phyloP scores from a whole-genome alignment of 352 stramenopile species.

The Peronospora destructor region DNA sequence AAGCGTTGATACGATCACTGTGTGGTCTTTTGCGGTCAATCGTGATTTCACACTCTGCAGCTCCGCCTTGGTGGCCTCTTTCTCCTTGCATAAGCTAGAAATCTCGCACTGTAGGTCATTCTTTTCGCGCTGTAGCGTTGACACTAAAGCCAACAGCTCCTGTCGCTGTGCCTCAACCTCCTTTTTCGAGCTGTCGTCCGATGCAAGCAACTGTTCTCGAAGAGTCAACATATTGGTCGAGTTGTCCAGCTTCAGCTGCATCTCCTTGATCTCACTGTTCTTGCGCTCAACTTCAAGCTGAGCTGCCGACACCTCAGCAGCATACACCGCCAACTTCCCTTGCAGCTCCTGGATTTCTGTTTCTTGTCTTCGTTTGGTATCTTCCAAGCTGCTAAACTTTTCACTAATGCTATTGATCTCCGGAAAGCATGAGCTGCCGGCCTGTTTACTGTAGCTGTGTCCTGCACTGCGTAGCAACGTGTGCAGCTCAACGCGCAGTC shows the following conservation, averaged over 20 bases:
- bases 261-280: conserved; percentile 39
- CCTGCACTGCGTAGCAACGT: conserved; percentile 14
- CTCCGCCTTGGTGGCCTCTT: conserved; percentile 24
- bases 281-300: conserved; percentile 41
- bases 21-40: conserved; percentile 42
- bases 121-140: conserved; percentile 42
- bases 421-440: conserved; percentile 18
- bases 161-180: conserved; percentile 40
- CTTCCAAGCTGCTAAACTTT: conserved; percentile 29
- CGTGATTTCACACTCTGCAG: conserved; percentile 35
- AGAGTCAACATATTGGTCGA: conserved; percentile 31
- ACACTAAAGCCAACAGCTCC: conserved; percentile 36
- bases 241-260: conserved; percentile 46
- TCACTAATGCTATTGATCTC: conserved; percentile 28
- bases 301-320: conserved; percentile 19
- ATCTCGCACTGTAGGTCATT: conserved; percentile 24
- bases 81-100: conserved; percentile 21
- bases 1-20: conserved; percentile 52
- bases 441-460: conserved; percentile 4
- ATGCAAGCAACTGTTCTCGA: conserved; percentile 45
- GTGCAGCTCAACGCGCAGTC: conserved; percentile 34
- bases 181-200: conserved; percentile 36
- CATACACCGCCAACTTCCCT: conserved; percentile 24
- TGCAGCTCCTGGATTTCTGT: conserved; percentile 32
- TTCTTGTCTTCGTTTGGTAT: conserved; percentile 28